Conservation (phyloP, 164 flowering plant genomes). For the Platanus orientalis region DNA sequence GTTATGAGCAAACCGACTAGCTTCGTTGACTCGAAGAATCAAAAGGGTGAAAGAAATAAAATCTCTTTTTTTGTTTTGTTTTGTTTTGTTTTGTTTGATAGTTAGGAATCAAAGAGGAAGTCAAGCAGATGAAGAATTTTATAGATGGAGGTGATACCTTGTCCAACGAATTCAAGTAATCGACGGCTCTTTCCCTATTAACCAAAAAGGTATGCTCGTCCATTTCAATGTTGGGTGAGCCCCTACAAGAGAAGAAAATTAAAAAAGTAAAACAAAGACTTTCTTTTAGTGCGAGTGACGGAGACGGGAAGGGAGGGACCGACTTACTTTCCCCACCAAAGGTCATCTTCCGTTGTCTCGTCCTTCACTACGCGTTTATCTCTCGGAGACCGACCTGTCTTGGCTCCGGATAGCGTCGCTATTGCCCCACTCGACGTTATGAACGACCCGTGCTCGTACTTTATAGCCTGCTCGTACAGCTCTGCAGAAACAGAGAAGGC, state of each 20-base stretch:
- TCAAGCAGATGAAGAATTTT: no score
- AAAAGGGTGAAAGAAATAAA: no score
- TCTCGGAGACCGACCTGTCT: slow-evolving; percentile 89
- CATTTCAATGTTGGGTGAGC: slow-evolving; percentile 99
- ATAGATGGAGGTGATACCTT: slow-evolving; percentile 42
- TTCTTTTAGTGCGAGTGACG: not conserved
- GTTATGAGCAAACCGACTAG: no score
- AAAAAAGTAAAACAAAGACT: not conserved
- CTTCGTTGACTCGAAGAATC: no score
- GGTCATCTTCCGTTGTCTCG: slow-evolving; percentile 72
- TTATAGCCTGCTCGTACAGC: slow-evolving; percentile 91
- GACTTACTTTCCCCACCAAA: slow-evolving; percentile 99
- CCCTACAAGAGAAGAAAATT: slow-evolving; percentile 34
- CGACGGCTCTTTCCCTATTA: slow-evolving; percentile 98
- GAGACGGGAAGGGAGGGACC: no score
- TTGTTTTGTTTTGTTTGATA: no score
- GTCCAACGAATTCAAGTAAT: slow-evolving; percentile 90
- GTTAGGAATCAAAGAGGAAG: no score
- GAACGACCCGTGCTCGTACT: slow-evolving; percentile 86
- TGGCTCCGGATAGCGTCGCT: slow-evolving; percentile 95
- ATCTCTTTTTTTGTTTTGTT: no score
- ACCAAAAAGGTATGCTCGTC: slow-evolving; percentile 95
- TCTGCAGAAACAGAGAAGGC: slow-evolving; percentile 35
- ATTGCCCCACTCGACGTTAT: slow-evolving; percentile 80
- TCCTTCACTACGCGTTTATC: slow-evolving; percentile 94